Evolutionary conservation across 345 rosid species (phyloP).

Genomic region (Heritiera fomes): DNA sequence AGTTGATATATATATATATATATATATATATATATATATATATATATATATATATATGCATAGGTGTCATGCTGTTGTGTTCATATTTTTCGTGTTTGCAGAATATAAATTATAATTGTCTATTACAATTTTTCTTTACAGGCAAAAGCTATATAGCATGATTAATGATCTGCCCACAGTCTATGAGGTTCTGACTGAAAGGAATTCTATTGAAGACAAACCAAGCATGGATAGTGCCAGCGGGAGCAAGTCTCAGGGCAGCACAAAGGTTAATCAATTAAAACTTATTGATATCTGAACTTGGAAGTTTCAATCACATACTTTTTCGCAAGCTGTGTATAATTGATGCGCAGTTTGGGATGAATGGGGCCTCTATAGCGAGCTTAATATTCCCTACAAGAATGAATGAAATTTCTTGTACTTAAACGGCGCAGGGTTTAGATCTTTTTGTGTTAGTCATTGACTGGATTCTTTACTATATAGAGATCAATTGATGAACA

Average conservation of each 20-base stretch:
- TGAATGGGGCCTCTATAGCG: too few species aligned
- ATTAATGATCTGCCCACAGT: conserved; percentile 93
- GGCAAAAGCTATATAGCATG: conserved; percentile 76
- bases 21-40: too few species aligned
- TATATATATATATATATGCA: too few species aligned
- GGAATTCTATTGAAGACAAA: conserved; percentile 83
- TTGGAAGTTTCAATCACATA: neutral
- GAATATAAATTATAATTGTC: neutral
- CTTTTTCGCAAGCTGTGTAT: neutral
- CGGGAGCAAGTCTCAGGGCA: conserved; percentile 54
- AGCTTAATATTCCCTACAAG: neutral
- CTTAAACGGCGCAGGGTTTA: neutral
- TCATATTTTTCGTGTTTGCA: neutral
- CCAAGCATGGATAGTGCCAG: conserved; percentile 68
- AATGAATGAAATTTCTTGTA: neutral
- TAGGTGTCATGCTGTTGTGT: too few species aligned
- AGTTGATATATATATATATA: neutral
- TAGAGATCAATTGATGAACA: conserved; percentile 69
- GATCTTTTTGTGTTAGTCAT: neutral
- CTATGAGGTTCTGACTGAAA: conserved; percentile 90
- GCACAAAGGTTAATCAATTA: conserved; percentile 54
- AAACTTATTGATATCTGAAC: neutral
- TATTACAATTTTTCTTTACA: conserved; percentile 35
- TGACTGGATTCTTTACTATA: conserved; percentile 12
- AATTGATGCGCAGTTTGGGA: too few species aligned